phyloP scores from a whole-genome alignment of 2,329 filamentous ascomycete species.

The Aspergillus oerlinghausenensis region DNA sequence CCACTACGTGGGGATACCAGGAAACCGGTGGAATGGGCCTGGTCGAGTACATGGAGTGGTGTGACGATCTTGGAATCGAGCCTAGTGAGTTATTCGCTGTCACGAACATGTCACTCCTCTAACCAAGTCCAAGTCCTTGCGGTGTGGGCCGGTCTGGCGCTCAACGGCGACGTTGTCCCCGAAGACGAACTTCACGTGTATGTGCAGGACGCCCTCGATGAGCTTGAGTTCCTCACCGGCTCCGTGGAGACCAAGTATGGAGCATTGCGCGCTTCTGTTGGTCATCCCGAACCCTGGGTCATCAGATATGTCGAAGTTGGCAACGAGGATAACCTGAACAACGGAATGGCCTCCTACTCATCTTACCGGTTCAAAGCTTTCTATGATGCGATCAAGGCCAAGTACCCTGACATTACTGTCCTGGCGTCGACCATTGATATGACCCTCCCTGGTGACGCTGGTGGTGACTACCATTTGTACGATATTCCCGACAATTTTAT shows the following conservation, averaged over 20 bases:
- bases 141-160: conserved; percentile 42
- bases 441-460: conserved; percentile 20
- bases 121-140: conserved; percentile 28
- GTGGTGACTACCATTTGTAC: conserved; percentile 48
- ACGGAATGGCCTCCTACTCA: conserved; percentile 48
- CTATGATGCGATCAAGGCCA: conserved; percentile 53
- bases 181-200: conserved; percentile 33
- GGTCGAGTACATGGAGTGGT: conserved; percentile 47
- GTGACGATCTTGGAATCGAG: conserved; percentile 43
- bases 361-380: conserved; percentile 56
- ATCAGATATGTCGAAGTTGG: conserved; percentile 62
- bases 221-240: conserved; percentile 28
- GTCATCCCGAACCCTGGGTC: conserved; percentile 58
- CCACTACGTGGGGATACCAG: conserved; percentile 41
- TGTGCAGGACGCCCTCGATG: conserved; percentile 33
- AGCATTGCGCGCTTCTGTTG: conserved; percentile 53
- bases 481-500: conserved; percentile 50
- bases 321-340: conserved; percentile 62
- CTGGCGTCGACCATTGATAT: conserved; percentile 31
- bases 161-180: conserved; percentile 35
- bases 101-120: neutral
- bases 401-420: conserved; percentile 53
- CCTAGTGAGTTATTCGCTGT: conserved; percentile 19
- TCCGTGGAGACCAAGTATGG: conserved; percentile 28
- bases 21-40: conserved; percentile 44